A percentile compares a stretch with the other conserved stretches of the same genome.
Evolutionary conservation across 495 filamentous ascomycete genomes (phyloP).

Genomic region (Penicillium pulvis): DNA sequence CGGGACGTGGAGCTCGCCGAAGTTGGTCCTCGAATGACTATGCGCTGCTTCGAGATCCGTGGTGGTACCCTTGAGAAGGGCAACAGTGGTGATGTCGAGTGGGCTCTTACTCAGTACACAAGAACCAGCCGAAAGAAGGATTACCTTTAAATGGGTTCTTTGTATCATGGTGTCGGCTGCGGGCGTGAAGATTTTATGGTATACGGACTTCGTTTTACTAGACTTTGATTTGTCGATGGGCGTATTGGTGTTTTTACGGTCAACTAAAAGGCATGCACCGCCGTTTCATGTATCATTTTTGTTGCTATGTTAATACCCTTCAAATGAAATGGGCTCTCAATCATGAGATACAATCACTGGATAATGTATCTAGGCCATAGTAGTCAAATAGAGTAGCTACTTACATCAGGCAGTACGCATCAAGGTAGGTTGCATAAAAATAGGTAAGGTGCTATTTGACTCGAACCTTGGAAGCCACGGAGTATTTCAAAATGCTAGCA

Average conservation of each 20-base stretch:
- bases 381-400: background rate
- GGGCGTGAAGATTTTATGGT: constrained; percentile 20
- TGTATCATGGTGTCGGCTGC: constrained; percentile 23
- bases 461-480: no score
- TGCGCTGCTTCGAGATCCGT: constrained; percentile 92
- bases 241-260: constrained; percentile 27
- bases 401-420: no score
- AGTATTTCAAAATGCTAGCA: no score
- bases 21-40: constrained; percentile 94
- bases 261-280: constrained; percentile 17
- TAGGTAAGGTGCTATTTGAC: no score
- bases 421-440: no score
- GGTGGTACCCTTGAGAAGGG: constrained; percentile 87
- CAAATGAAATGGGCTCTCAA: background rate
- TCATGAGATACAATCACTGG: background rate
- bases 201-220: constrained; percentile 17
- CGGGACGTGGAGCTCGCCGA: constrained; percentile 90
- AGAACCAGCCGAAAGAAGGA: constrained; percentile 91
- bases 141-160: constrained; percentile 63
- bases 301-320: constrained; percentile 22
- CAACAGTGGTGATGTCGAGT: constrained; percentile 95
- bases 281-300: constrained; percentile 17
- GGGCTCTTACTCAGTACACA: constrained; percentile 93
- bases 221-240: constrained; percentile 28
- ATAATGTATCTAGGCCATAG: no score